Conservation (phyloP, 495 filamentous ascomycete genomes). For the Penicillium cosmopolitanum region DNA sequence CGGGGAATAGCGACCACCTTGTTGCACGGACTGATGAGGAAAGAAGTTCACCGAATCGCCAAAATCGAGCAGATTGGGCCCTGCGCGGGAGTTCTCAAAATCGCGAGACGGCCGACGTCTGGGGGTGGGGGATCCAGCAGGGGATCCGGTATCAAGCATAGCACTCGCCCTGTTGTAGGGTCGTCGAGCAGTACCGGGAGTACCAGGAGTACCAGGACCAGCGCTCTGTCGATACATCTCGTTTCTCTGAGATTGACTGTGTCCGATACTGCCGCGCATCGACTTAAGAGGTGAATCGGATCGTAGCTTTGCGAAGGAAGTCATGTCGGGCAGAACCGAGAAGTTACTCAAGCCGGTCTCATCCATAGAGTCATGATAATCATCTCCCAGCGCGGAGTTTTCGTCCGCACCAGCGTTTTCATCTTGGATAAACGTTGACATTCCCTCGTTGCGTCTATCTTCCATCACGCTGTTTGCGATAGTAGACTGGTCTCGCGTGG, state of each 20-base stretch:
- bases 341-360: constrained; percentile 87
- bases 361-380: constrained; percentile 56
- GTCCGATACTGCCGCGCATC: constrained; percentile 37
- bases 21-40: constrained; percentile 41
- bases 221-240: constrained; percentile 23
- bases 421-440: constrained; percentile 46
- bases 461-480: constrained; percentile 44
- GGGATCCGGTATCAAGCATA: constrained; percentile 43
- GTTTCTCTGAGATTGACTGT: constrained; percentile 25
- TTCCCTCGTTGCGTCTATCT: constrained; percentile 46
- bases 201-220: constrained; percentile 42
- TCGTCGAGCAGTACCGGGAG: constrained; percentile 41
- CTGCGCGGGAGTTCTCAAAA: constrained; percentile 23
- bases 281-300: constrained; percentile 59
- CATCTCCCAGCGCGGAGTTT: constrained; percentile 31
- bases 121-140: constrained; percentile 62
- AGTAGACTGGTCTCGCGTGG: constrained; percentile 24
- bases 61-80: constrained; percentile 77
- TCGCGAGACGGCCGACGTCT: constrained; percentile 65
- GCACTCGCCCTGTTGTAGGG: constrained; percentile 35
- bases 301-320: constrained; percentile 73
- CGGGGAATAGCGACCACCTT: constrained; percentile 47
- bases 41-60: constrained; percentile 74
- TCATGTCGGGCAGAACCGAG: constrained; percentile 86
- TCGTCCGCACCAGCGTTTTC: constrained; percentile 24